Conservation (phyloP, 2,329 filamentous ascomycete species). For the Chrysosporium keratinophilum region DNA sequence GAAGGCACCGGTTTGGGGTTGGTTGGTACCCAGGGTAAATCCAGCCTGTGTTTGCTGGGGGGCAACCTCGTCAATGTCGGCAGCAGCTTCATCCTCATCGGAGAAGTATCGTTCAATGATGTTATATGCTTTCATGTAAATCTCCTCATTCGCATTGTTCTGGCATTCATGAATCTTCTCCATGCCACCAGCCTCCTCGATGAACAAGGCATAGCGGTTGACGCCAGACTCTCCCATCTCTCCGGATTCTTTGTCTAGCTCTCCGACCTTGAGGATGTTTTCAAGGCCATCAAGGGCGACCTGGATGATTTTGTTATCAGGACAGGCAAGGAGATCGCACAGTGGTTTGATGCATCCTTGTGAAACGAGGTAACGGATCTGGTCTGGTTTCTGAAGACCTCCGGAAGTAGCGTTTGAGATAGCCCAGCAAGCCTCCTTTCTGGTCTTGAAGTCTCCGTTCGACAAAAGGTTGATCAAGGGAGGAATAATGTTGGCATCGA, state of each 20-base stretch:
- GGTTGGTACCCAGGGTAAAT: constrained; percentile 57
- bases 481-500: constrained; percentile 94
- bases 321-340: constrained; percentile 88
- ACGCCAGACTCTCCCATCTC: constrained; percentile 46
- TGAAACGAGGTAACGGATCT: constrained; percentile 87
- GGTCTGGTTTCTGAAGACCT: constrained; percentile 95
- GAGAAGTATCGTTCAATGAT: constrained; percentile 99
- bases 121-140: constrained; percentile 99
- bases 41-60: constrained; percentile 60
- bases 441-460: constrained; percentile 96
- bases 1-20: constrained; percentile 67
- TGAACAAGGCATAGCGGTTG: constrained; percentile 95
- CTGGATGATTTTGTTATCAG: constrained; percentile 99
- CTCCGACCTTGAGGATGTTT: constrained; percentile 98
- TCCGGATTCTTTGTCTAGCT: constrained; percentile 87
- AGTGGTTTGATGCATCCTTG: constrained; percentile 96
- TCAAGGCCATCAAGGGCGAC: constrained; percentile 94
- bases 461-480: constrained; percentile 91
- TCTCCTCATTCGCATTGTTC: constrained; percentile 99
- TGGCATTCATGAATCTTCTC: constrained; percentile 99
- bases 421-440: constrained; percentile 98
- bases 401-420: constrained; percentile 98
- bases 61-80: constrained; percentile 70
- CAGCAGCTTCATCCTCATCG: constrained; percentile 76
- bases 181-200: constrained; percentile 98